A percentile compares a stretch with the other conserved stretches of the same genome.
phyloP scores from a whole-genome alignment of 176 grass and related monocot species.

The Dendrocalamus sinicus region DNA sequence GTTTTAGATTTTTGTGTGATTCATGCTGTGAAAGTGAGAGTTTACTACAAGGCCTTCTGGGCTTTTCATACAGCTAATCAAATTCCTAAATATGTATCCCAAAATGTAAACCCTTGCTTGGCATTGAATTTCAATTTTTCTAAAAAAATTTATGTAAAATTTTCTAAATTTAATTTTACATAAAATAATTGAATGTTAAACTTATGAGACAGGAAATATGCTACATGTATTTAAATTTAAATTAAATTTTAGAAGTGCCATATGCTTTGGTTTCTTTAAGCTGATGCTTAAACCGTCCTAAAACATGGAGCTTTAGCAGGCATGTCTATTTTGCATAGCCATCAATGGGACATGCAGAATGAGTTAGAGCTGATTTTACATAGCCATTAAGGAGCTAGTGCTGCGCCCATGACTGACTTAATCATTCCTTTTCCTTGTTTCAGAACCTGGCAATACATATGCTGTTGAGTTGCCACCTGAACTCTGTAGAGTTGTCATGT shows the following conservation, averaged over 20 bases:
- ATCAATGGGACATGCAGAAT: background rate
- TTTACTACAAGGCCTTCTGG: background rate
- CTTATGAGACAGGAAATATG: background rate
- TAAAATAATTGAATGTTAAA: background rate
- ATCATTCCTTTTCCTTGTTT: constrained; percentile 41
- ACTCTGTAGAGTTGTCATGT: constrained; percentile 71
- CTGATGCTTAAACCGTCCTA: background rate
- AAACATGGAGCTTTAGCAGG: background rate
- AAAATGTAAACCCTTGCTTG: background rate
- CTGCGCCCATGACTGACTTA: background rate
- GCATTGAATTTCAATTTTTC: background rate
- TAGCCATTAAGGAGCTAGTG: background rate
- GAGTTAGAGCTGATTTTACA: constrained; percentile 25
- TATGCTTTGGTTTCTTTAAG: background rate
- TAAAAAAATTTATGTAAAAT: background rate
- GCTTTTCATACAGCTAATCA: background rate
- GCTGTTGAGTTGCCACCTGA: constrained; percentile 74
- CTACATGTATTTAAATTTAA: background rate
- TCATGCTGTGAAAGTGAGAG: background rate
- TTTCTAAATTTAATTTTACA: background rate
- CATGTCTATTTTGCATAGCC: constrained; percentile 24
- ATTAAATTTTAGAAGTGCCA: background rate
- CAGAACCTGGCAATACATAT: constrained; percentile 13
- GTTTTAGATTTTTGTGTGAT: background rate
- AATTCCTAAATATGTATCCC: background rate